Base-by-base conservation (phyloP, 345 rosid genomes). In the Draba incana region DNA sequence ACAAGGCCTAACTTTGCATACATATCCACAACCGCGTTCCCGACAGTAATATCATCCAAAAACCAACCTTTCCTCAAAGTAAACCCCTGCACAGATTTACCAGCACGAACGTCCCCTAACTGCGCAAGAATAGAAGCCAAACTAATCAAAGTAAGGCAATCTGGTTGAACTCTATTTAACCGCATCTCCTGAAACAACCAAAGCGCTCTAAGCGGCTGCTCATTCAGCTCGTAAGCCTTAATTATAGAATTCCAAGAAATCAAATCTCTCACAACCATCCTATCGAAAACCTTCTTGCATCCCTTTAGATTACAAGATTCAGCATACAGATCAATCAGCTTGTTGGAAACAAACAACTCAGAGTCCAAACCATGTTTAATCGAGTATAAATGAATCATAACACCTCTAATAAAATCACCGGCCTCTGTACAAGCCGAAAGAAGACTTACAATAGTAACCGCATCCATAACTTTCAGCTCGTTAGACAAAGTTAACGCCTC, bases 201-300 rank as follows among this genome's bases (percentile, higher is more conserved):
- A 39, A 50, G 39, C 27, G 83, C 90, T 41, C 49, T 71, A 65
- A 64, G 35, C 1, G 86, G 83, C 66, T 81, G 76, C 28, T 78
- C 67, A 68, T 81, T 80, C 75, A 80, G 81, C 72, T 81, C 85
- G 39, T 80, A 83, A 49, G 87, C 90, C 71, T 83, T 76, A 62
- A 81, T 81, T 42, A 85, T 80, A 2, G 86, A 83, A 74, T 85
- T 85, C 90, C 90, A 85, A 3, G 90, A 85, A 42, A 82, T 81
- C 54, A 80, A 53, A 70, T 83, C 88, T 64, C 70, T 81, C 41
- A 25, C 66, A 10, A 30, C 7, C 84, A 81, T 85, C 64, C 64
- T 56, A 66, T 79, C 78, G 55, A 85, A 78, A 68, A 83, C 76
- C 45, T 55, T 78, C 31, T 64, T 56, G 1, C 80, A 82, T 39